Evolutionary conservation across 164 flowering plant genomes (phyloP).

Genomic region (Nymphaea colorata): DNA sequence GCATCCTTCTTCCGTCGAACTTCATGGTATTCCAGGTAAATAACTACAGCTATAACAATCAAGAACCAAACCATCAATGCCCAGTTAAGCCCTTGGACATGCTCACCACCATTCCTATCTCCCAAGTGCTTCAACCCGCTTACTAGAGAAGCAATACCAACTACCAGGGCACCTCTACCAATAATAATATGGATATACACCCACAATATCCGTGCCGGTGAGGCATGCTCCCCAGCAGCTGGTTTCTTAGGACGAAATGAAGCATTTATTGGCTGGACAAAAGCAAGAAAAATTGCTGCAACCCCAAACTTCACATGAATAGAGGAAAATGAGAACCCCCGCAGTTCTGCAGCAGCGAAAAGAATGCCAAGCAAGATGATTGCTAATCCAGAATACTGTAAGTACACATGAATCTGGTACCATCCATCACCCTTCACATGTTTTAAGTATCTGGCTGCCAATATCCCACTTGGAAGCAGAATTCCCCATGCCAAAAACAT

Average conservation of each 20-base stretch:
- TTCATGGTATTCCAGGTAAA: conserved; percentile 64
- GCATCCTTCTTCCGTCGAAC: conserved; percentile 27
- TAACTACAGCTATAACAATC: conserved; percentile 34
- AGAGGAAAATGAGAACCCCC: conserved; percentile 56
- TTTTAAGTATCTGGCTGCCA: conserved; percentile 86
- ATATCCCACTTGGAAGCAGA: conserved; percentile 83
- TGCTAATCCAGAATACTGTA: conserved; percentile 89
- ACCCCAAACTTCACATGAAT: conserved; percentile 86
- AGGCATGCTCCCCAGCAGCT: conserved; percentile 37
- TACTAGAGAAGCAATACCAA: conserved; percentile 63
- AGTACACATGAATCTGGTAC: conserved; percentile 78
- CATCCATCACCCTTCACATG: conserved; percentile 90
- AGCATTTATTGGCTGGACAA: conserved; percentile 76
- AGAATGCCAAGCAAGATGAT: conserved; percentile 77
- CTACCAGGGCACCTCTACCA: conserved; percentile 61
- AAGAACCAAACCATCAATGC: conserved; percentile 71
- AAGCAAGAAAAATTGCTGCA: conserved; percentile 55
- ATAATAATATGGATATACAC: conserved; percentile 64
- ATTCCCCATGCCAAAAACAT: conserved; percentile 99
- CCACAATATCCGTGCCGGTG: conserved; percentile 58
- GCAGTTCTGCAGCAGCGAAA: conserved; percentile 95
- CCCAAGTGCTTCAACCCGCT: conserved; percentile 92
- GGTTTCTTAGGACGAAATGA: conserved; percentile 63
- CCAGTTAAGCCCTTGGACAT: conserved; percentile 56
- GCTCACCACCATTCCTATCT: conserved; percentile 68